A percentile compares a stretch with the other conserved stretches of the same genome.
phyloP scores from a whole-genome alignment of 2,329 filamentous ascomycete genomes.

The Eurotiales sp. region DNA sequence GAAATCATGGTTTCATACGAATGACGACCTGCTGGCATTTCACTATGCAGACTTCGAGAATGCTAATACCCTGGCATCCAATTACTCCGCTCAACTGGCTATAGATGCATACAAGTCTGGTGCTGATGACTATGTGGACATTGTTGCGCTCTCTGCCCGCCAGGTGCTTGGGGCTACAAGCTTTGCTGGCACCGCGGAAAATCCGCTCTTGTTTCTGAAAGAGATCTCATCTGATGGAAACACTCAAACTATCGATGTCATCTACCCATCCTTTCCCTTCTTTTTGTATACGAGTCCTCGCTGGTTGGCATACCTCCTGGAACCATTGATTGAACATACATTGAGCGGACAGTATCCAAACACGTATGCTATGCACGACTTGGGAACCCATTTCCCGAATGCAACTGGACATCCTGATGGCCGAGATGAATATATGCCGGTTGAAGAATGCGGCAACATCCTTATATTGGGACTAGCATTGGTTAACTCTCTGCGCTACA shows the following conservation, averaged over 20 bases:
- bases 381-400: conserved; percentile 53
- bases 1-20: conserved; percentile 66
- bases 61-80: conserved; percentile 60
- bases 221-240: conserved; percentile 85
- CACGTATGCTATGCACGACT: conserved; percentile 52
- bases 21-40: conserved; percentile 64
- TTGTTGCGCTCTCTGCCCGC: conserved; percentile 71
- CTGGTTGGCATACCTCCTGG: conserved; percentile 74
- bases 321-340: conserved; percentile 78
- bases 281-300: conserved; percentile 80
- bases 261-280: conserved; percentile 82
- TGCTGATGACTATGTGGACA: conserved; percentile 70
- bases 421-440: conserved; percentile 54
- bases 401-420: conserved; percentile 53
- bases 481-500: conserved; percentile 68
- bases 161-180: conserved; percentile 77
- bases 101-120: conserved; percentile 70
- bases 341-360: conserved; percentile 80
- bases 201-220: conserved; percentile 74
- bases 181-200: conserved; percentile 66
- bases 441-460: conserved; percentile 66
- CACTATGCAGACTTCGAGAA: conserved; percentile 72
- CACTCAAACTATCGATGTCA: conserved; percentile 81
- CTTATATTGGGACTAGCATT: conserved; percentile 77
- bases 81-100: conserved; percentile 69